Conservation (phyloP, 306 rosid species). For the Rosa lucieae region DNA sequence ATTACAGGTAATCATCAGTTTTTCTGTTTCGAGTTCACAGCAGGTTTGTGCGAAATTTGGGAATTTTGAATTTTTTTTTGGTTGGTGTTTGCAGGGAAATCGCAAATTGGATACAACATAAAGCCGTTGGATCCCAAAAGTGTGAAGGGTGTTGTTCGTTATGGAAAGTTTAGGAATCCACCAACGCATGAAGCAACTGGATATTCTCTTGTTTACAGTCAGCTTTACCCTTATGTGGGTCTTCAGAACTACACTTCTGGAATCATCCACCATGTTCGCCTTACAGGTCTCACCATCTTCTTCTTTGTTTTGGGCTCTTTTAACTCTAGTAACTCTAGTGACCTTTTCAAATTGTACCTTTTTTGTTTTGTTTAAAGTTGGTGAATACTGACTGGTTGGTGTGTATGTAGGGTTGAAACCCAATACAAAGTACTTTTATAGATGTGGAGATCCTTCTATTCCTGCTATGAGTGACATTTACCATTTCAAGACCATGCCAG, state of each 20-base stretch:
- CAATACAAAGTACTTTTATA: conserved; percentile 54
- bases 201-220: conserved; percentile 63
- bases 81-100: conserved; percentile 53
- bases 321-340: too few relatives aligned
- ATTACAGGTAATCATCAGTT: conserved; percentile 47
- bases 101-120: conserved; percentile 66
- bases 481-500: conserved; percentile 73
- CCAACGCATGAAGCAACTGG: conserved; percentile 56
- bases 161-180: conserved; percentile 43
- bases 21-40: too few relatives aligned
- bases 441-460: conserved; percentile 74
- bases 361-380: background rate
- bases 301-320: too few relatives aligned
- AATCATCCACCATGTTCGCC: conserved; percentile 83
- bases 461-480: conserved; percentile 53
- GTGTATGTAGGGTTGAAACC: conserved; percentile 60
- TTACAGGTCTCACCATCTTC: conserved; percentile 41
- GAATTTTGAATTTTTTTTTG: background rate
- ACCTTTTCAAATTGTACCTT: too few relatives aligned
- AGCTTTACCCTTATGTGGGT: conserved; percentile 79
- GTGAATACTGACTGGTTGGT: background rate
- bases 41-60: background rate
- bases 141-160: conserved; percentile 59
- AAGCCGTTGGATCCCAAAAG: conserved; percentile 64
- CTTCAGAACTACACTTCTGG: conserved; percentile 88